A percentile compares a stretch with the other conserved stretches of the same genome.
phyloP scores from a whole-genome alignment of 345 rosid genomes.

The Reutealis trisperma region DNA sequence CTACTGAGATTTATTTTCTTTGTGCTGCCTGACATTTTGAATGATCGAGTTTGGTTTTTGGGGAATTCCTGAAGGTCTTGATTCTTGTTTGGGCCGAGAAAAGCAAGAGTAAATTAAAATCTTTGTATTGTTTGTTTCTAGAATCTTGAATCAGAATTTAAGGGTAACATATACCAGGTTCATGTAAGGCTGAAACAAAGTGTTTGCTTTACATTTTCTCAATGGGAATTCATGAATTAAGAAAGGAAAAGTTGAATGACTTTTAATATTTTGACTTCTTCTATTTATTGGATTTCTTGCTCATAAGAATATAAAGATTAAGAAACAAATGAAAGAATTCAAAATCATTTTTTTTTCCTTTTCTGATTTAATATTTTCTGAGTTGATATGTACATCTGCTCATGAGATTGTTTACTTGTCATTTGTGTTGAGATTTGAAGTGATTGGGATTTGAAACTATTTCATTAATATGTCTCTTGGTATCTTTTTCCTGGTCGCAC shows the following conservation, averaged over 20 bases:
- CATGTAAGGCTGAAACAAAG: no score
- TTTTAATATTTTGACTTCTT: not conserved
- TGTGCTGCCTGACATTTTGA: not conserved
- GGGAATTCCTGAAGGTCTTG: not conserved
- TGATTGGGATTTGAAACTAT: not conserved
- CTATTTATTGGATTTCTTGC: not conserved
- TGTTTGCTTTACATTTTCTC: no score
- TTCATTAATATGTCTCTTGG: not conserved
- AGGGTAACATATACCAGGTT: no score
- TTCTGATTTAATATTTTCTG: not conserved
- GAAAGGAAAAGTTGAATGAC: no score
- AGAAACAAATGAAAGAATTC: not conserved
- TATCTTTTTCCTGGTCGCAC: not conserved
- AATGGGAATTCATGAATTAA: no score
- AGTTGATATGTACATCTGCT: not conserved
- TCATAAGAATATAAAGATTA: no score
- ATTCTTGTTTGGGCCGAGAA: not conserved
- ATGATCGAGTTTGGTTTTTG: not conserved
- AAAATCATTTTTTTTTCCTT: no score
- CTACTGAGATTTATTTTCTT: no score
- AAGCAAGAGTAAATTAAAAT: not conserved
- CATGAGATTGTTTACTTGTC: not conserved
- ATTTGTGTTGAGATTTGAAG: not conserved
- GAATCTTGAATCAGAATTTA: not conserved
- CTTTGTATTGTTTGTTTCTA: not conserved